Conservation (phyloP, 345 rosid genomes). For the Hibiscus tridactylites region DNA sequence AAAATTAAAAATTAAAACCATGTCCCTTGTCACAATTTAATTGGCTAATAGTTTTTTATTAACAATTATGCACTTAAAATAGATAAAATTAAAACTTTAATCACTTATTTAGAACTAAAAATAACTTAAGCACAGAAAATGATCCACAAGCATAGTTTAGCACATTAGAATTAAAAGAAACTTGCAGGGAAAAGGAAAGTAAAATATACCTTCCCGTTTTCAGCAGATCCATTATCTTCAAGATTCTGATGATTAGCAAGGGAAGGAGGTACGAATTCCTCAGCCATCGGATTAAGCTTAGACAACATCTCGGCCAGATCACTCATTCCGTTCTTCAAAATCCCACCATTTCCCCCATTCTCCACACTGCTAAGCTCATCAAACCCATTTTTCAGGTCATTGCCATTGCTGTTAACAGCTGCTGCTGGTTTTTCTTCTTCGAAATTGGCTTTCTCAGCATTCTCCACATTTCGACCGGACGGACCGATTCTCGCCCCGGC, state of each 20-base stretch:
- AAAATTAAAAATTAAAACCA: too few species aligned
- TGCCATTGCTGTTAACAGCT: constrained; percentile 13
- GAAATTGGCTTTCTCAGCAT: constrained; percentile 13
- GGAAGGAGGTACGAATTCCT: constrained; percentile 89
- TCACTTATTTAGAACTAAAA: too few species aligned
- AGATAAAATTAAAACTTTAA: too few species aligned
- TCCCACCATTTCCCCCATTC: constrained; percentile 23
- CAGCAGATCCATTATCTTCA: too few species aligned
- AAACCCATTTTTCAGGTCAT: background rate
- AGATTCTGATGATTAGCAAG: constrained; percentile 16
- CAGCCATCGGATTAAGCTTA: constrained; percentile 92
- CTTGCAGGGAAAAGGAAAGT: too few species aligned
- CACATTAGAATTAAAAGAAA: too few species aligned
- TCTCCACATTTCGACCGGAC: constrained; percentile 54
- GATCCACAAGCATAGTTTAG: too few species aligned
- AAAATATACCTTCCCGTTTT: background rate
- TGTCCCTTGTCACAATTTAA: too few species aligned
- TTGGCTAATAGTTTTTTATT: too few species aligned
- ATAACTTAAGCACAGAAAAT: too few species aligned
- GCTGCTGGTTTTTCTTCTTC: constrained; percentile 15
- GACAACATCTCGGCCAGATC: constrained; percentile 74
- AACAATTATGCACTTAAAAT: too few species aligned
- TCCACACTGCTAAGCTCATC: too few species aligned
- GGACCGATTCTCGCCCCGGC: constrained; percentile 65
- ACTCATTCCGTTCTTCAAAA: constrained; percentile 49